Evolutionary conservation across 768 basidiomycete genomes (phyloP), one percentile per base, ranked within the genome.

Genomic region (Tricholoma terreum): DNA sequence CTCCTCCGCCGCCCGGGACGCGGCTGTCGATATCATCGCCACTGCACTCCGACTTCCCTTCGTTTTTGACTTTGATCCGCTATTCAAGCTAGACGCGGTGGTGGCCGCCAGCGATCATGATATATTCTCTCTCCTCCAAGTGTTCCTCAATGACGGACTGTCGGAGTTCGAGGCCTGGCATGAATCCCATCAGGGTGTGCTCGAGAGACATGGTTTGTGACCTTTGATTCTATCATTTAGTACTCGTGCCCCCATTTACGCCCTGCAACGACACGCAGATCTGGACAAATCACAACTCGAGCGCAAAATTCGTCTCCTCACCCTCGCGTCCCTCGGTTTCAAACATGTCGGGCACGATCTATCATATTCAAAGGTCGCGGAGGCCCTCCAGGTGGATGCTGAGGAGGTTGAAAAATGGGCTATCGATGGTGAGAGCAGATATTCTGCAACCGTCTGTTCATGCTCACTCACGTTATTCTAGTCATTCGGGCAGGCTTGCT

Each of bases 371-470:
- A 81, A 79, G 63, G 83, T 95, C 35, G 86, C 87, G 1, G 76
- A 83, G 27, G 77, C 82, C 11, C 72, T 94, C 43, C 82, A 90
- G 61, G 83, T 92, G 7, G 80, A 84, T 22, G 58, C 70, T 19
- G 74, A 80, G 22, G 77, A 90, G 58, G 90, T 94, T 27, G 93
- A 94, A 69, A 85, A 82, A 65, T 94, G 91, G 90, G 84, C 86
- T 38, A 94, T 94, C 60, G 90, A 94, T 72, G 86, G 92, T 92
- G 65, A 58, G 77, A 53, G 7, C 17, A 52, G 45, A 51, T 52
- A 31, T 31, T 14, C 58, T 45, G 42, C 3, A 30, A 33, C 42
- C 5, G 31, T 31, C 48, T 46, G 24, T 55, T 58, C 22, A 55
- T 35, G 38, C 50, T 43, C 36, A 55, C 56, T 54, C 33, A 50